A percentile compares a stretch with the other conserved stretches of the same genome.
phyloP scores from a whole-genome alignment of 2,329 filamentous ascomycete species.

The Chlorencoelia australis region DNA sequence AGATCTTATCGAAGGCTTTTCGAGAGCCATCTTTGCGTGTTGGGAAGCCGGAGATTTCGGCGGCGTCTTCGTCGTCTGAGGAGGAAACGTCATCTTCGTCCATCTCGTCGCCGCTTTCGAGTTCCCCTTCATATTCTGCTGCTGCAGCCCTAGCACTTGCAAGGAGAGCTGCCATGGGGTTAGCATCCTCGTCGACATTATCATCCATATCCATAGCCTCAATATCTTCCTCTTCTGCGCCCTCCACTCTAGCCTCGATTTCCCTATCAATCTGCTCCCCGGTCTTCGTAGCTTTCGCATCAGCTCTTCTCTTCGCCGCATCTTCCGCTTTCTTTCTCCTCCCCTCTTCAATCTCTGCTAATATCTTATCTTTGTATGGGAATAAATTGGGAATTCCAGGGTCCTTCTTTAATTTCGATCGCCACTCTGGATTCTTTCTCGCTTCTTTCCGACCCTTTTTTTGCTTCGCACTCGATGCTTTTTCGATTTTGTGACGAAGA shows the following conservation, averaged over 20 bases:
- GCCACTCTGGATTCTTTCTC: conserved; percentile 97
- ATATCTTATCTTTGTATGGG: conserved; percentile 91
- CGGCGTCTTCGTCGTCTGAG: conserved; percentile 35
- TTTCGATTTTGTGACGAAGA: conserved; percentile 91
- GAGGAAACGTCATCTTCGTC: conserved; percentile 42
- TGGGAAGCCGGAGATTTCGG: conserved; percentile 41
- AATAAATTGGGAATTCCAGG: conserved; percentile 96
- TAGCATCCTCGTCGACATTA: conserved; percentile 56
- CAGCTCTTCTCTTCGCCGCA: conserved; percentile 56
- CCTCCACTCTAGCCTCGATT: conserved; percentile 34
- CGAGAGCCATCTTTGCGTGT: conserved; percentile 56
- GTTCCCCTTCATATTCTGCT: conserved; percentile 52
- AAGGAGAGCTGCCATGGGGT: conserved; percentile 86
- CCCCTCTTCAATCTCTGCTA: conserved; percentile 89
- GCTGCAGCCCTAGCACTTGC: conserved; percentile 75
- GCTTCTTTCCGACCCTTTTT: conserved; percentile 78
- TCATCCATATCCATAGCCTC: conserved; percentile 41
- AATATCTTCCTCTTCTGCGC: conserved; percentile 37
- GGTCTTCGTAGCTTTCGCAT: conserved; percentile 58
- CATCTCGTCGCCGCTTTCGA: conserved; percentile 41
- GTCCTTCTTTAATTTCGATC: conserved; percentile 91
- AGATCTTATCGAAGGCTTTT: conserved; percentile 88
- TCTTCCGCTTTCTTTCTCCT: conserved; percentile 75
- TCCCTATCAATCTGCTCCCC: conserved; percentile 36
- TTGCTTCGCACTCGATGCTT: conserved; percentile 82